These are phyloP conservation scores for Actinomortierella ambigua DNA, from an alignment of 371 early-diverging fungal species.

Conservation along the genomic window DNA sequence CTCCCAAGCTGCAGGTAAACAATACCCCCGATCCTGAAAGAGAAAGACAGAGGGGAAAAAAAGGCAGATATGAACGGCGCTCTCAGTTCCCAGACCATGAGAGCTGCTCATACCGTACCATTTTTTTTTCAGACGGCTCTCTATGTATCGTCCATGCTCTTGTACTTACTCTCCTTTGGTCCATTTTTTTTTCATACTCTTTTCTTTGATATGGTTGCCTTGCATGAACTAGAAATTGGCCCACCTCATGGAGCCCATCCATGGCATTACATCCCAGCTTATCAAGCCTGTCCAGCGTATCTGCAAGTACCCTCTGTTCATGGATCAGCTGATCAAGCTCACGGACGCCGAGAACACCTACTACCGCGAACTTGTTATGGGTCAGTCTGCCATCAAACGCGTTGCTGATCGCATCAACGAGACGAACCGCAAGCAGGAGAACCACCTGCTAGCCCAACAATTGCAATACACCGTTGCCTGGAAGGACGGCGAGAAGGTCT, in stretches of 20 bases:
- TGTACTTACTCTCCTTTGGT: not conserved
- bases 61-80: too few species aligned
- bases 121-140: not conserved
- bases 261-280: slow-evolving; percentile 87
- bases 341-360: slow-evolving; percentile 72
- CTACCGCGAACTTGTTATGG: slow-evolving; percentile 77
- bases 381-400: slow-evolving; percentile 81
- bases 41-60: too few species aligned
- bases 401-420: slow-evolving; percentile 94
- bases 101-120: not conserved
- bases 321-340: slow-evolving; percentile 84
- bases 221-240: slow-evolving; percentile 52
- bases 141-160: not conserved
- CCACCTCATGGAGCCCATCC: slow-evolving; percentile 81
- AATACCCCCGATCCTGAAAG: slow-evolving; percentile 14
- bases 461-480: slow-evolving; percentile 83
- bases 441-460: slow-evolving; percentile 75
- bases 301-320: slow-evolving; percentile 94
- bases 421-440: slow-evolving; percentile 87
- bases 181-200: slow-evolving; percentile 5
- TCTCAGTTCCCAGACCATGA: too few species aligned
- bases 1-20: slow-evolving; percentile 53
- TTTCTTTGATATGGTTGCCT: not conserved
- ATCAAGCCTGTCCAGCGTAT: slow-evolving; percentile 98
- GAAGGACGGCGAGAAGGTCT: slow-evolving; percentile 78